Evolutionary conservation across 1,139 yeast species (phyloP).

Genomic region (Yamadazyma aaseri): DNA sequence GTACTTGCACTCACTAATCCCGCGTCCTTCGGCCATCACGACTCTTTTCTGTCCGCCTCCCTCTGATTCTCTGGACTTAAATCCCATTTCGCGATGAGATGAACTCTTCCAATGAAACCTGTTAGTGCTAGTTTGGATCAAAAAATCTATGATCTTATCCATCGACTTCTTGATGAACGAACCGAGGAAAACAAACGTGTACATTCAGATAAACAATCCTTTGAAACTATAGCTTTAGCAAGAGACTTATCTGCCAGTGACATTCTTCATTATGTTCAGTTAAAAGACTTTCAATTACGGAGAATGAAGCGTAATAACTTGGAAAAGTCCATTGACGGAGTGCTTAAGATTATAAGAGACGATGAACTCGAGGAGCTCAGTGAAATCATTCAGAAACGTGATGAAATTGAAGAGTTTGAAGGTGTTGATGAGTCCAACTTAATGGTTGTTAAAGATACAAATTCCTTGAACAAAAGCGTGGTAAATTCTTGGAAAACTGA

Average conservation of each 20-base stretch:
- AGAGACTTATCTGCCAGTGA: slow-evolving; percentile 53
- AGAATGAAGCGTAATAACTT: slow-evolving; percentile 59
- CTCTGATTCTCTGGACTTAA: too few relatives aligned
- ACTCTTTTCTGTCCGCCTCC: too few relatives aligned
- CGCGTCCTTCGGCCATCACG: too few relatives aligned
- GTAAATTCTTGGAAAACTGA: slow-evolving; percentile 59
- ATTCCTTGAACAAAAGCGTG: slow-evolving; percentile 73
- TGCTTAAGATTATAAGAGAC: slow-evolving; percentile 44
- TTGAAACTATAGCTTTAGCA: slow-evolving; percentile 54
- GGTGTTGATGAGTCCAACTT: slow-evolving; percentile 44
- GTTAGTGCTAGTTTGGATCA: slow-evolving; percentile 43
- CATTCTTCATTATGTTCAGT: slow-evolving; percentile 52
- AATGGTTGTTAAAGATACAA: slow-evolving; percentile 60
- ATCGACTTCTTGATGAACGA: slow-evolving; percentile 50
- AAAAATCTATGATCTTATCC: slow-evolving; percentile 49
- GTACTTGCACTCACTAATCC: too few relatives aligned
- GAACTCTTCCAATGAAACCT: slow-evolving; percentile 7
- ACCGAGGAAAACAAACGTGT: slow-evolving; percentile 42
- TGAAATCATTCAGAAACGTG: slow-evolving; percentile 31
- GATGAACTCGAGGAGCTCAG: slow-evolving; percentile 45
- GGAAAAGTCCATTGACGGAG: slow-evolving; percentile 58
- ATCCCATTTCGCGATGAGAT: slow-evolving; percentile 1
- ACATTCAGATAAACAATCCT: slow-evolving; percentile 23
- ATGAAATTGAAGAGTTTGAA: slow-evolving; percentile 32
- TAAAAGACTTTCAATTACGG: slow-evolving; percentile 61